Percentiles rank a stretch among this genome's conserved stretches.
Conservation (phyloP, 768 basidiomycete species). For the Amanita brunnescens region DNA sequence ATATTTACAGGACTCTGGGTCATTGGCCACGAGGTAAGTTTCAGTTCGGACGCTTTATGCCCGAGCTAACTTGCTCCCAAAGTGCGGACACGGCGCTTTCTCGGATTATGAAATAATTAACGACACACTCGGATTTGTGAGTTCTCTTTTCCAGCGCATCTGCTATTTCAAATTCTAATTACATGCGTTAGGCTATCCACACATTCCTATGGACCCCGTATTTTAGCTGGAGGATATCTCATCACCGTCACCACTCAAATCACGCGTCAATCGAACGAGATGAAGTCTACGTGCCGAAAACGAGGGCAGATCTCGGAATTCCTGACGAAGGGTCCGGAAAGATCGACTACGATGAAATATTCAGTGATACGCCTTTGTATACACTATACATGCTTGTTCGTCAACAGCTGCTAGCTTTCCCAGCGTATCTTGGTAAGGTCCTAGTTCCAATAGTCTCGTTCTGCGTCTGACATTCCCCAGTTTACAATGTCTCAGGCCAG, state of each 20-base stretch:
- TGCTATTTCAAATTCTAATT: not conserved
- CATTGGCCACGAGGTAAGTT: constrained; percentile 45
- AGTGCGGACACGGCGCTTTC: constrained; percentile 54
- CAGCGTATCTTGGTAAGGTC: constrained; percentile 48
- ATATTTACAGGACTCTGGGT: constrained; percentile 53
- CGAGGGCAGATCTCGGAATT: constrained; percentile 44
- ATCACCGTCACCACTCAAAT: constrained; percentile 43
- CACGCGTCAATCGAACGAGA: constrained; percentile 48
- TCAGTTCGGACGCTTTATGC: not conserved
- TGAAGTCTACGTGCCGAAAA: constrained; percentile 55
- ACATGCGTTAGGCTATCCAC: constrained; percentile 27
- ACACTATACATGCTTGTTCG: constrained; percentile 47
- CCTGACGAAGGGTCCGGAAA: constrained; percentile 24
- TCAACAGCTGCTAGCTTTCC: constrained; percentile 52
- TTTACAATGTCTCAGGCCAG: constrained; percentile 56
- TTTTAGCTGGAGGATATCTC: constrained; percentile 47
- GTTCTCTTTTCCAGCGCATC: constrained; percentile 14
- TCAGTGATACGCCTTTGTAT: constrained; percentile 55
- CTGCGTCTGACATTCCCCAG: constrained; percentile 22
- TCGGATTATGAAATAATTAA: constrained; percentile 40
- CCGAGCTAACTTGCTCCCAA: constrained; percentile 3
- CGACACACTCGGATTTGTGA: constrained; percentile 42
- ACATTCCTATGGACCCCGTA: constrained; percentile 44
- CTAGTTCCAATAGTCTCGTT: not conserved
- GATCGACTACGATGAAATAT: constrained; percentile 46